Evolutionary conservation across 2,329 filamentous ascomycete genomes (phyloP).

Genomic region (Drechmeria coniospora): DNA sequence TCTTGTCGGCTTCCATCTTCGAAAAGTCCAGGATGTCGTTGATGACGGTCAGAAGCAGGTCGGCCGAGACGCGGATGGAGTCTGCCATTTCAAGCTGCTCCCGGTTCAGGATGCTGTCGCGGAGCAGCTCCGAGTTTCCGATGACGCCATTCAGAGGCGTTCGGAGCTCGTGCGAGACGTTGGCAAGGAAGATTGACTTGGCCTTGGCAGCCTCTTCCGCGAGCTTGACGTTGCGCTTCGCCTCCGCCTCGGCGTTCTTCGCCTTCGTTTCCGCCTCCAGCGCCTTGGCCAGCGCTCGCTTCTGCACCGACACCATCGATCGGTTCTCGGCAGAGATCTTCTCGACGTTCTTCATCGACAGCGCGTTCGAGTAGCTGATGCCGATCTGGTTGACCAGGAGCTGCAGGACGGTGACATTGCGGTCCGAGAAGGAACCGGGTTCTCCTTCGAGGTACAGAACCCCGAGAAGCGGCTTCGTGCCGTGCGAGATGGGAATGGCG

Average conservation of each 20-base stretch:
- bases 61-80: slow-evolving; percentile 72
- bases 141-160: slow-evolving; percentile 81
- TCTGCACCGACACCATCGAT: slow-evolving; percentile 65
- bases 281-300: slow-evolving; percentile 55
- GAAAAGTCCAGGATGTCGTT: slow-evolving; percentile 95
- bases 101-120: slow-evolving; percentile 57
- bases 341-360: slow-evolving; percentile 55
- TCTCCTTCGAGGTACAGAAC: slow-evolving; percentile 63
- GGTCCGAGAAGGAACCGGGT: slow-evolving; percentile 62
- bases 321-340: slow-evolving; percentile 66
- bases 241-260: slow-evolving; percentile 60
- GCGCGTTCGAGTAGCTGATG: slow-evolving; percentile 54
- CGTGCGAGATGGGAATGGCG: slow-evolving; percentile 64
- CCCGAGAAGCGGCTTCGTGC: slow-evolving; percentile 53
- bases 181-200: slow-evolving; percentile 67
- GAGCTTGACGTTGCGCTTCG: slow-evolving; percentile 63
- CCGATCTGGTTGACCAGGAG: slow-evolving; percentile 67
- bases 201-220: slow-evolving; percentile 73
- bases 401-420: slow-evolving; percentile 50
- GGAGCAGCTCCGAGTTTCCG: slow-evolving; percentile 70
- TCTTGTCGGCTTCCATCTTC: slow-evolving; percentile 77
- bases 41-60: slow-evolving; percentile 79
- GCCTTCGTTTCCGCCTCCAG: slow-evolving; percentile 61
- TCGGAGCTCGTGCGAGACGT: slow-evolving; percentile 67
- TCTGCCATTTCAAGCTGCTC: slow-evolving; percentile 79